These are phyloP conservation scores for Neonectria punicea DNA, from an alignment of 2,329 filamentous ascomycete genomes.

Conservation along the genomic window DNA sequence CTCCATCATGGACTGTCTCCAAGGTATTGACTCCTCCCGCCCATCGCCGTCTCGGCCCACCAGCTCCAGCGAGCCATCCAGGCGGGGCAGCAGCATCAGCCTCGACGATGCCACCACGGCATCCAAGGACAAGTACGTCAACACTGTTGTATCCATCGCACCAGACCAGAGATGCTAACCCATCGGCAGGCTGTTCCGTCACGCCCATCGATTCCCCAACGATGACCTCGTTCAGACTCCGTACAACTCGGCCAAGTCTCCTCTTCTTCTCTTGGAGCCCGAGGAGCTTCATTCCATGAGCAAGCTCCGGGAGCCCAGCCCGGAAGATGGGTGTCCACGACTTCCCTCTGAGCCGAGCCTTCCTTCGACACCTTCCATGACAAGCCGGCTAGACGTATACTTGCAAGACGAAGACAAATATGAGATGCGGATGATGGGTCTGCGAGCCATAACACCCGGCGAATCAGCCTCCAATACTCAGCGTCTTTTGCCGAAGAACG, in stretches of 20 bases:
- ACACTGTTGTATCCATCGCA: not conserved
- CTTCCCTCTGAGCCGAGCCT: slow-evolving; percentile 24
- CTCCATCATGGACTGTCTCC: slow-evolving; percentile 30
- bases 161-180: slow-evolving; percentile 10
- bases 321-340: slow-evolving; percentile 4
- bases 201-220: not conserved
- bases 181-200: slow-evolving; percentile 10
- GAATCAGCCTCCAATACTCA: not conserved
- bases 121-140: slow-evolving; percentile 20
- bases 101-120: slow-evolving; percentile 28
- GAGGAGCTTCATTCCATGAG: slow-evolving; percentile 1
- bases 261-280: slow-evolving; percentile 16
- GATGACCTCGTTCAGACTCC: not conserved
- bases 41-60: slow-evolving; percentile 12
- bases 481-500: not conserved
- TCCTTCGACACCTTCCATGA: slow-evolving; percentile 2
- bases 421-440: slow-evolving; percentile 23
- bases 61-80: not conserved
- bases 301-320: not conserved
- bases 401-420: slow-evolving; percentile 26
- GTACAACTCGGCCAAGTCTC: slow-evolving; percentile 5
- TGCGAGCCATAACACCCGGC: not conserved
- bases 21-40: slow-evolving; percentile 34
- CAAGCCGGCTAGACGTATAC: slow-evolving; percentile 32
- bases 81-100: slow-evolving; percentile 36